Conservation (phyloP, 495 filamentous ascomycete genomes). For the Daldinia bambusicola region DNA sequence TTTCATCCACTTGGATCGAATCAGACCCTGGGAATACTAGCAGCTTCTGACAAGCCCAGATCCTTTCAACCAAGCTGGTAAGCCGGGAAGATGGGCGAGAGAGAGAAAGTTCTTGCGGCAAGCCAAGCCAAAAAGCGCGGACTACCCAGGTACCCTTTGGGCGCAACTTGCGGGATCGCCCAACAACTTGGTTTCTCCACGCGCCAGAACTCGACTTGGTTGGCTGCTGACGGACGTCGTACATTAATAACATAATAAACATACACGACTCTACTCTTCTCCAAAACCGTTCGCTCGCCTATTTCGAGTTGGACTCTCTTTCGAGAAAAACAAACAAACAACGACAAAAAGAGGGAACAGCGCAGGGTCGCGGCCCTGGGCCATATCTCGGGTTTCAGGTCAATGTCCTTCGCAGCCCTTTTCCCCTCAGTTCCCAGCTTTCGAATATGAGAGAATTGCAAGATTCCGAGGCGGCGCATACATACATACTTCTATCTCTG, state of each 20-base stretch:
- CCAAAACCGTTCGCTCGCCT: constrained; percentile 34
- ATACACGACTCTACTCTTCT: constrained; percentile 30
- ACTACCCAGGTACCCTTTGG: constrained; percentile 43
- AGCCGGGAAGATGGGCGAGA: background rate
- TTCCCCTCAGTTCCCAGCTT: constrained; percentile 18
- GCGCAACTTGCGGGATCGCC: constrained; percentile 49
- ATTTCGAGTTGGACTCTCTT: constrained; percentile 33
- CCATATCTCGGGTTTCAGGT: constrained; percentile 33
- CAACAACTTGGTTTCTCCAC: constrained; percentile 50
- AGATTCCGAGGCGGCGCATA: constrained; percentile 28
- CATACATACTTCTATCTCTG: constrained; percentile 2
- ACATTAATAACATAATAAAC: constrained; percentile 36
- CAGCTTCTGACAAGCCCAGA: constrained; percentile 46
- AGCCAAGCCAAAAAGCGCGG: constrained; percentile 47
- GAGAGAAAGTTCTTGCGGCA: constrained; percentile 33
- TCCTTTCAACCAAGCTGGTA: constrained; percentile 48
- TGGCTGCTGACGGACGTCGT: constrained; percentile 32
- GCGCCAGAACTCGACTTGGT: constrained; percentile 44
- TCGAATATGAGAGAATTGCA: constrained; percentile 17
- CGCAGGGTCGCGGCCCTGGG: constrained; percentile 37
- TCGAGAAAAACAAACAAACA: constrained; percentile 24
- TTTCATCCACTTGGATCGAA: constrained; percentile 51
- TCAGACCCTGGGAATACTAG: constrained; percentile 46
- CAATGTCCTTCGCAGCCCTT: constrained; percentile 13
- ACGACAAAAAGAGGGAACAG: constrained; percentile 34